Evolutionary conservation across 371 early-diverging fungal genomes (phyloP).

Genomic region (Zancudomyces culisetae): DNA sequence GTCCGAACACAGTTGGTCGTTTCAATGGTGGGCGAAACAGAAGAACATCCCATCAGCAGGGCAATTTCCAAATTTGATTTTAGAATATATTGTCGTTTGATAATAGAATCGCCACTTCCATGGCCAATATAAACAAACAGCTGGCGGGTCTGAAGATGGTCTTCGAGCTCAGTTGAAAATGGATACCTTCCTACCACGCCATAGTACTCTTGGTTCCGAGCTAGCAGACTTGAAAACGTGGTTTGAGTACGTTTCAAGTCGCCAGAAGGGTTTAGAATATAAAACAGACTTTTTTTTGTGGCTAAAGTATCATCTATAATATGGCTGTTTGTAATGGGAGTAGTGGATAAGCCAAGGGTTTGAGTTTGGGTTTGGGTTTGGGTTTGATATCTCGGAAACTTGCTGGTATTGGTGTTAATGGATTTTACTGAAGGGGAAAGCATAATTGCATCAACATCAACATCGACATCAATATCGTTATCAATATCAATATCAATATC

Average conservation of each 20-base stretch:
- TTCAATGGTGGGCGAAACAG: not conserved
- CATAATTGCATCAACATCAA: not conserved
- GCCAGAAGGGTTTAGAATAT: conserved; percentile 74
- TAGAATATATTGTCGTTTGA: conserved; percentile 43
- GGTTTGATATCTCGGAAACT: no score
- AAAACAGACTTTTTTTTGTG: conserved; percentile 36
- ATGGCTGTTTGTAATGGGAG: conserved; percentile 10
- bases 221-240: conserved; percentile 39
- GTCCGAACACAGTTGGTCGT: not conserved
- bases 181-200: conserved; percentile 55
- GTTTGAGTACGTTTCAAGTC: conserved; percentile 67
- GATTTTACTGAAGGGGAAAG: not conserved
- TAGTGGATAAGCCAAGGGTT: not conserved
- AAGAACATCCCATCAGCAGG: conserved; percentile 48
- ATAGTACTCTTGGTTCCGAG: conserved; percentile 37
- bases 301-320: no score
- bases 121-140: conserved; percentile 95
- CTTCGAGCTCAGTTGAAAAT: conserved; percentile 34
- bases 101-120: conserved; percentile 80
- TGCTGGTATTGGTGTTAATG: no score
- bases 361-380: no score
- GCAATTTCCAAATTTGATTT: conserved; percentile 48
- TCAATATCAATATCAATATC: no score
- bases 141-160: conserved; percentile 34
- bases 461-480: not conserved